phyloP scores from a whole-genome alignment of 2,329 filamentous ascomycete genomes.

The Colletotrichum sp. region DNA sequence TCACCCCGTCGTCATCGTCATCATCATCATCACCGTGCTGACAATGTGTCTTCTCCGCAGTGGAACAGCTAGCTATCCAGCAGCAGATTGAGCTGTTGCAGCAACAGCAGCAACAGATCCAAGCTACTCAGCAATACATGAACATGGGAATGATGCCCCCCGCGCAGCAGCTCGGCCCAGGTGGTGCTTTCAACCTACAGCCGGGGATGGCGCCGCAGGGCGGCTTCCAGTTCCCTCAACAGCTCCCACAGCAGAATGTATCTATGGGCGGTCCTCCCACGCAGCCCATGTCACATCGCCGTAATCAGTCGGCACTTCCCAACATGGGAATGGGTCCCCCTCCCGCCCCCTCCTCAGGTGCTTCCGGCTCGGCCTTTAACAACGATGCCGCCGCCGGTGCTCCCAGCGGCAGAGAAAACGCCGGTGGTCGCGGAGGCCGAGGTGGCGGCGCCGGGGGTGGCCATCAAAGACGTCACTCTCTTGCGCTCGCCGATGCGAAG shows the following conservation, averaged over 20 bases:
- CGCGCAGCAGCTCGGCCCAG: slow-evolving; percentile 75
- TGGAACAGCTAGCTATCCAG: slow-evolving; percentile 97
- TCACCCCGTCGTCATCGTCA: neutral
- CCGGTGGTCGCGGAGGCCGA: slow-evolving; percentile 72
- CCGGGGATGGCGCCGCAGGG: slow-evolving; percentile 80
- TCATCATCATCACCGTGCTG: slow-evolving; percentile 20
- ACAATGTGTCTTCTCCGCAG: slow-evolving; percentile 49
- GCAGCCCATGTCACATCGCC: slow-evolving; percentile 86
- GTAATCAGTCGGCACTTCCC: slow-evolving; percentile 96
- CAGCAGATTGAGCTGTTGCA: slow-evolving; percentile 98
- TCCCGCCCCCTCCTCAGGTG: slow-evolving; percentile 89
- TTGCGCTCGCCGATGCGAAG: slow-evolving; percentile 94
- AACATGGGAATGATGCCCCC: slow-evolving; percentile 95
- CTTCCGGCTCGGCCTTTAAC: slow-evolving; percentile 78
- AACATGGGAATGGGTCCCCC: slow-evolving; percentile 89
- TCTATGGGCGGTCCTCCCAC: slow-evolving; percentile 73
- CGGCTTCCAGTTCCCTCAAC: slow-evolving; percentile 88
- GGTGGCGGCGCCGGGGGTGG: slow-evolving; percentile 73
- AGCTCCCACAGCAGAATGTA: slow-evolving; percentile 75
- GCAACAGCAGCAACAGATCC: slow-evolving; percentile 97
- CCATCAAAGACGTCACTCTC: slow-evolving; percentile 91
- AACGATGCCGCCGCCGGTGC: slow-evolving; percentile 74
- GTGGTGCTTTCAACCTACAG: slow-evolving; percentile 78
- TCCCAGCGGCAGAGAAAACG: slow-evolving; percentile 69
- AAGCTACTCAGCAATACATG: slow-evolving; percentile 94